phyloP scores from a whole-genome alignment of 352 stramenopile genomes.

The Phytophthora nicotianae region DNA sequence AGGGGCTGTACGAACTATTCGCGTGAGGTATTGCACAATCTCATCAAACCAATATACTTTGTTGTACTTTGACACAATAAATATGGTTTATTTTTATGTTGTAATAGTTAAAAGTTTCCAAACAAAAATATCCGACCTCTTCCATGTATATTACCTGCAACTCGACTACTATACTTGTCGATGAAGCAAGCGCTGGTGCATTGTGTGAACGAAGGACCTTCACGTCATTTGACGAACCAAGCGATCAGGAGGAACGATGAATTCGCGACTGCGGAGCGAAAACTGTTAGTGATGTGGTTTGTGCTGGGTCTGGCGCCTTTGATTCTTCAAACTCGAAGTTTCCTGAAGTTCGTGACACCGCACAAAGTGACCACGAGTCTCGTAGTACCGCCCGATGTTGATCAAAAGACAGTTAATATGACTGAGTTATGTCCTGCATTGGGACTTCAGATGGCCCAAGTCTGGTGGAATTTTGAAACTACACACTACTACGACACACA shows the following conservation, averaged over 20 bases:
- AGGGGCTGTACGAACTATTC: no score
- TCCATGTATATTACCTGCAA: no score
- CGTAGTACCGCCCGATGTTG: neutral
- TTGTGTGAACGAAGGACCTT: neutral
- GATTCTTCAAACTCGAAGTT: slow-evolving; percentile 6
- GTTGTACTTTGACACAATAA: no score
- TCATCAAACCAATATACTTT: no score
- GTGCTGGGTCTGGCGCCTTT: neutral
- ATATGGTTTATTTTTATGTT: neutral
- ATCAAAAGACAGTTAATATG: neutral
- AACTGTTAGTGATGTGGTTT: slow-evolving; percentile 4
- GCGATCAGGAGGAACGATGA: neutral
- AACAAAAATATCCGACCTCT: no score
- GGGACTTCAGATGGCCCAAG: slow-evolving; percentile 6
- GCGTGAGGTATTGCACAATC: neutral
- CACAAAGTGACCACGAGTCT: slow-evolving; percentile 3
- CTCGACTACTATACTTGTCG: no score
- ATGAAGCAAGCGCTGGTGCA: slow-evolving; percentile 12
- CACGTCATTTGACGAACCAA: neutral
- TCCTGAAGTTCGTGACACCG: slow-evolving; percentile 9
- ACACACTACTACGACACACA: slow-evolving; percentile 2
- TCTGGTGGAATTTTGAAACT: slow-evolving; percentile 6
- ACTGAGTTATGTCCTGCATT: slow-evolving; percentile 2
- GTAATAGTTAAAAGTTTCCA: no score
- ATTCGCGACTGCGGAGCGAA: neutral